Conservation (phyloP, 2,329 filamentous ascomycete genomes). For the Chalaropsis thielavioides region DNA sequence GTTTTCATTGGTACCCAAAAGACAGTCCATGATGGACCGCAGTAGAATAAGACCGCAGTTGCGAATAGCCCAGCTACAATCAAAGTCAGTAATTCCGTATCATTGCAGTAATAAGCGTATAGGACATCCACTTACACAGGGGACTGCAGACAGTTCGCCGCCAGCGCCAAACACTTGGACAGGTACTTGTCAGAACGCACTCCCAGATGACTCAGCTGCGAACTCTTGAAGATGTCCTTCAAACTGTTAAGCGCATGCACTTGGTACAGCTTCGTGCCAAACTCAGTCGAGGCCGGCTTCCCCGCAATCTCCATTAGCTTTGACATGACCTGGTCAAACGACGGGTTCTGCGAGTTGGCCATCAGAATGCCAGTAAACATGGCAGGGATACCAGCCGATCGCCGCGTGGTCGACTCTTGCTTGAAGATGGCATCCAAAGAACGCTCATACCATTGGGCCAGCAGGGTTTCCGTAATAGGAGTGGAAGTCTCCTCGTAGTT, state of each 20-base stretch:
- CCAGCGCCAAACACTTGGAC: slow-evolving; percentile 60
- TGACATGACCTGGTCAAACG: slow-evolving; percentile 50
- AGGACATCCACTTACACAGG: slow-evolving; percentile 44
- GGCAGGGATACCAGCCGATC: slow-evolving; percentile 83
- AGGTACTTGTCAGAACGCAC: slow-evolving; percentile 60
- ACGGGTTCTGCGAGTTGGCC: slow-evolving; percentile 42
- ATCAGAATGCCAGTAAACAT: slow-evolving; percentile 70
- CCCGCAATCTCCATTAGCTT: slow-evolving; percentile 47
- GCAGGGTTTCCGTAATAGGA: slow-evolving; percentile 29
- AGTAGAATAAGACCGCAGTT: slow-evolving; percentile 88
- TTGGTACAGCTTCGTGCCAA: slow-evolving; percentile 61
- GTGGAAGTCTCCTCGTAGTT: slow-evolving; percentile 27
- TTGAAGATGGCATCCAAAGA: slow-evolving; percentile 56
- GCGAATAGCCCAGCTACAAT: slow-evolving; percentile 67
- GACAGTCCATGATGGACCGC: slow-evolving; percentile 64
- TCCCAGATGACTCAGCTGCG: slow-evolving; percentile 57
- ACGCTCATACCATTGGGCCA: slow-evolving; percentile 59
- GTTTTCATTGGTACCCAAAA: slow-evolving; percentile 63
- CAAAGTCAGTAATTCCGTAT: slow-evolving; percentile 6
- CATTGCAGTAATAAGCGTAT: slow-evolving; percentile 8
- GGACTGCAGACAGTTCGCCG: slow-evolving; percentile 63
- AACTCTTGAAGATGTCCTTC: slow-evolving; percentile 80
- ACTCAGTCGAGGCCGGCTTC: slow-evolving; percentile 38
- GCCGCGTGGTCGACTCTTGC: slow-evolving; percentile 68
- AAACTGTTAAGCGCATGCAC: slow-evolving; percentile 92